Conservation (phyloP, 169 alveolate genomes). For the Besnoitia besnoiti region DNA sequence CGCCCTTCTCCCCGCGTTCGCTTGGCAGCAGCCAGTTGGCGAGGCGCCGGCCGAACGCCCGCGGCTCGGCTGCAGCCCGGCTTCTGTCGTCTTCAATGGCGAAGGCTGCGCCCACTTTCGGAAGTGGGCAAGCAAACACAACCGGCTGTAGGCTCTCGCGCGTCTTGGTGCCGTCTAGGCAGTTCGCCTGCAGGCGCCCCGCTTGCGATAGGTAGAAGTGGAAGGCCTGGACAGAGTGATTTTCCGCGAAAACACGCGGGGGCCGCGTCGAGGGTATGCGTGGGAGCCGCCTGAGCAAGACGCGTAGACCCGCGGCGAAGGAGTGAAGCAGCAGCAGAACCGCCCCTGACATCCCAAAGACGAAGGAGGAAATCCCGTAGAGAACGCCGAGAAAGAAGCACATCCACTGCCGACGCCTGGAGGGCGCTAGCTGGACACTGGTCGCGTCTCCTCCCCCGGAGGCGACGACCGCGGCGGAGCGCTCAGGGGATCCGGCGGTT, state of each 20-base stretch:
- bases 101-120: neutral
- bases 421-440: no score
- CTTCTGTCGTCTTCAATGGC: neutral
- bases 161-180: neutral
- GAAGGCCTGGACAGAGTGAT: neutral
- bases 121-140: constrained; percentile 45
- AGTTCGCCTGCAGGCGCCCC: neutral
- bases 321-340: constrained; percentile 9
- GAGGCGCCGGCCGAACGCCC: neutral
- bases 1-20: constrained; percentile 43
- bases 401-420: no score
- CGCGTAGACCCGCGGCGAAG: neutral
- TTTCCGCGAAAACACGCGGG: neutral
- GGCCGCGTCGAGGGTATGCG: neutral
- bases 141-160: constrained; percentile 51
- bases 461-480: neutral
- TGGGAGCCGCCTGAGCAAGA: neutral
- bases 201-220: constrained; percentile 24
- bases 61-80: neutral
- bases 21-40: neutral
- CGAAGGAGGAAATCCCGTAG: constrained; percentile 33
- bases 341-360: neutral
- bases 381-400: neutral
- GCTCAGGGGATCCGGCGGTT: neutral
- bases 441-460: neutral